These are phyloP conservation scores for Citrus mangshanensis DNA, from an alignment of 345 rosid genomes.

Conservation along the genomic window DNA sequence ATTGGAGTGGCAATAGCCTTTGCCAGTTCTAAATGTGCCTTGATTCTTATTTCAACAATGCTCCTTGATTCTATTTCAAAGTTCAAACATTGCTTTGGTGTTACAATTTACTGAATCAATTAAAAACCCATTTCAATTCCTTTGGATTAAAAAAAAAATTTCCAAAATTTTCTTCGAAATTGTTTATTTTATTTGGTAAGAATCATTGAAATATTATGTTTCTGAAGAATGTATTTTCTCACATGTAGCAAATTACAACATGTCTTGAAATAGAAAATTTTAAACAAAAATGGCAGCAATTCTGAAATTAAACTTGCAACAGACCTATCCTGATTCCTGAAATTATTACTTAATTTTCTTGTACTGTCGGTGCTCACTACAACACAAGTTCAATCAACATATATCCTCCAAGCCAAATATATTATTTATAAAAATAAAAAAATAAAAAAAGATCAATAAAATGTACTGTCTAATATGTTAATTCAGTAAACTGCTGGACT, in stretches of 20 bases:
- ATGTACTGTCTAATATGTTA: constrained; percentile 1
- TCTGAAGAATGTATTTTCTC: constrained; percentile 6
- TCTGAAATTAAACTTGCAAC: not conserved
- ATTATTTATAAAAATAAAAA: constrained; percentile 9
- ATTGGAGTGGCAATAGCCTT: not conserved
- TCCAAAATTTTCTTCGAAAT: constrained; percentile 12
- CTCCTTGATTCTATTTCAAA: not conserved
- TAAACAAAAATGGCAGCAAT: not conserved
- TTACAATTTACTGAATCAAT: not conserved
- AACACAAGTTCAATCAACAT: constrained; percentile 21
- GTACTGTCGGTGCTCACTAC: constrained; percentile 59
- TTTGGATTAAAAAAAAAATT: constrained; percentile 20
- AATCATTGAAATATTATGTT: constrained; percentile 4
- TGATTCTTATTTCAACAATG: not conserved
- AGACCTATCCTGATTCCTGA: not conserved
- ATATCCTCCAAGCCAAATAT: constrained; percentile 8
- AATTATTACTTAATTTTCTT: constrained; percentile 15
- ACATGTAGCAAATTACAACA: constrained; percentile 12
- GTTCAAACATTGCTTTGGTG: not conserved
- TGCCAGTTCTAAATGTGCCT: not conserved
- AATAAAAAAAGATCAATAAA: not conserved
- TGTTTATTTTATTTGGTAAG: constrained; percentile 24
- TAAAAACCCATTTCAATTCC: constrained; percentile 7
- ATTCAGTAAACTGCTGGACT: not conserved
- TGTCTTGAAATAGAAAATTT: constrained; percentile 10